Percentiles rank a stretch among this genome's conserved stretches.
phyloP scores from a whole-genome alignment of 805 yeast species.

The Metschnikowia drakensbergensis region DNA sequence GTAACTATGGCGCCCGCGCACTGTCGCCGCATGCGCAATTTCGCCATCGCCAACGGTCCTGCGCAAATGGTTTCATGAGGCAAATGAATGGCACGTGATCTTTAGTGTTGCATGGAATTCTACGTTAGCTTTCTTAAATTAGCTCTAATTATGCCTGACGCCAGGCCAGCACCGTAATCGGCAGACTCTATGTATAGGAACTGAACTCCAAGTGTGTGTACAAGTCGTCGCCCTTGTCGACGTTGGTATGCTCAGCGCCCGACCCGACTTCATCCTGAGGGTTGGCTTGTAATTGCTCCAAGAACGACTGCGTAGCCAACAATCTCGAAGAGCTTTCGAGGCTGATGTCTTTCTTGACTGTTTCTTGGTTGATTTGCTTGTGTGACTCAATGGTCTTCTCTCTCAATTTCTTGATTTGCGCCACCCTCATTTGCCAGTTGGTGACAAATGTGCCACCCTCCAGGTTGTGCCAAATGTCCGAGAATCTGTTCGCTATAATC shows the following conservation, averaged over 20 bases:
- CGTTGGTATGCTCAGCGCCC: background rate
- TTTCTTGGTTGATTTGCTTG: slow-evolving; percentile 25
- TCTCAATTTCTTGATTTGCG: slow-evolving; percentile 43
- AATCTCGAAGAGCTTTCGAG: slow-evolving; percentile 7
- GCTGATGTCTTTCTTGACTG: background rate
- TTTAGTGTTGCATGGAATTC: too few species aligned
- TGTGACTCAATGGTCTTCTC: slow-evolving; percentile 28
- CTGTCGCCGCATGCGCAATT: slow-evolving; percentile 2
- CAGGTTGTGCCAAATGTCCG: slow-evolving; percentile 67
- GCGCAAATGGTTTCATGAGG: background rate
- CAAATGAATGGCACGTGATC: too few species aligned
- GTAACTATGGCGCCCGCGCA: slow-evolving; percentile 1
- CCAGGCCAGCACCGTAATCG: background rate
- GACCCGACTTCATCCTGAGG: background rate
- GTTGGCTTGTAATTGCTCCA: slow-evolving; percentile 24
- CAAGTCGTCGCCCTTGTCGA: slow-evolving; percentile 13
- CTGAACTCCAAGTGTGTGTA: slow-evolving; percentile 30
- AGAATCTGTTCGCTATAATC: slow-evolving; percentile 64
- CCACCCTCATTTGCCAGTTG: slow-evolving; percentile 66
- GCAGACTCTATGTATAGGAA: slow-evolving; percentile 21
- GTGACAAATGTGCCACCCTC: slow-evolving; percentile 46
- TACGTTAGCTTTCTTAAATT: too few species aligned
- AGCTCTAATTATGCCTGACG: background rate
- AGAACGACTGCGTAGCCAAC: slow-evolving; percentile 29
- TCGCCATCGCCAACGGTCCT: background rate